Percentiles rank a stretch among this genome's conserved stretches.
phyloP scores from a whole-genome alignment of 208 protist genomes.

The Leishmania martiniquensis region DNA sequence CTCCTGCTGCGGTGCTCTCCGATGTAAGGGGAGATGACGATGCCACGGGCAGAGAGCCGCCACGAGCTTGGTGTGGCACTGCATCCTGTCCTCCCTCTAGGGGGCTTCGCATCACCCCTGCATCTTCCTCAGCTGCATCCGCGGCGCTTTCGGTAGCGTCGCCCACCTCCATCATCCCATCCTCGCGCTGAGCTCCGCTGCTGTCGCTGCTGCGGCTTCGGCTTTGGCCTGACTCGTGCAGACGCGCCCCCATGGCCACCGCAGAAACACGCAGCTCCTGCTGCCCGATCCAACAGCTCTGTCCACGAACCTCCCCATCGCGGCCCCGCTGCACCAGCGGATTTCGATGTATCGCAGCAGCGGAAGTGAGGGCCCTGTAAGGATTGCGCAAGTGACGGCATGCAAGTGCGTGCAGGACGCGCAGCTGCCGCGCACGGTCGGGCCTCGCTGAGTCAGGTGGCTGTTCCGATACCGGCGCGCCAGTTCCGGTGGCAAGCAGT shows the following conservation, averaged over 20 bases:
- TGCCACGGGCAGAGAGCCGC: neutral
- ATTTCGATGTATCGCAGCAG: neutral
- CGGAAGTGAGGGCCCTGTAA: neutral
- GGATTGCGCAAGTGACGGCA: conserved; percentile 11
- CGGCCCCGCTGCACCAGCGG: neutral
- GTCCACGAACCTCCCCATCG: neutral
- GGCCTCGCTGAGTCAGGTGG: neutral
- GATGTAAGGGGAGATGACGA: neutral
- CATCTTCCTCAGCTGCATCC: neutral
- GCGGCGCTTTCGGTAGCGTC: neutral
- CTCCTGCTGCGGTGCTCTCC: neutral
- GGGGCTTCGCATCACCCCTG: neutral
- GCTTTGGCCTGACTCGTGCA: neutral
- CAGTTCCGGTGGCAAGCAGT: neutral
- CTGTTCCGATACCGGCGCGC: neutral
- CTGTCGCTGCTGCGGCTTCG: neutral
- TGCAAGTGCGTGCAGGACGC: conserved; percentile 12
- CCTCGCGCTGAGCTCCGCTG: neutral
- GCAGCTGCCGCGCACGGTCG: neutral
- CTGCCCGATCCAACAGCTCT: conserved; percentile 3
- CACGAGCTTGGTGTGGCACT: neutral
- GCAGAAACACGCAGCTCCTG: conserved; percentile 9
- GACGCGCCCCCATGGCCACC: neutral
- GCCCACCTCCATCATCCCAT: neutral
- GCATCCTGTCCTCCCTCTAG: neutral